Evolutionary conservation across 495 filamentous ascomycete genomes (phyloP), one percentile per base, ranked within the genome.

Genomic region (Trichocladium antarcticum): DNA sequence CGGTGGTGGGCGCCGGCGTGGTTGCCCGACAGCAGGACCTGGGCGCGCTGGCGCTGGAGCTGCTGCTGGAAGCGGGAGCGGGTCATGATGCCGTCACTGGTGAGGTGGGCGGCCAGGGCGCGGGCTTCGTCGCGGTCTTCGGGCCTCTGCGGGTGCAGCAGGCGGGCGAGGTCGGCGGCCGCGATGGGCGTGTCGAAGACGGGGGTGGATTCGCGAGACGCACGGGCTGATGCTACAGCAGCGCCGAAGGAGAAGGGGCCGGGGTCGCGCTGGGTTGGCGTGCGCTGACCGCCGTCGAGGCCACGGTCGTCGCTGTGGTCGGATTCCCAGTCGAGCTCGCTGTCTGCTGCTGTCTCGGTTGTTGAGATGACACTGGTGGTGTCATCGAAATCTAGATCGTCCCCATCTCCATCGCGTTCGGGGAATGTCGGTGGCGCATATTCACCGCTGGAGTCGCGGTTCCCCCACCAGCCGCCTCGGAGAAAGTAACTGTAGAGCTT

Each of bases 401-500:
- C 57, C 7, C 42, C 12, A 11, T 50, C 53, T 6, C 7, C 19
- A 6, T 44, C 53, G 10, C 38, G 15, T 19, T 45, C n/a, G 6
- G 42, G 35, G 6, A 37, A 20, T 1, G 44, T 10, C 4, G 49
- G 54, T 14, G 77, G 74, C 2, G 62, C 54, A 52, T 84, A 96
- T 28, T 85, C 80, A 5, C 83, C 81, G 48, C 82, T 92, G 5
- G 73, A 71, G 60, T 96, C 89, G 22, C 80, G 73, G 22, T 78
- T 80, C 1, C 89, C 89, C 81, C 84, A 95, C 63, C 84, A 87
- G 24, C 85, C 87, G 16, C 83, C 85, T 17, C 68, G 60, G 32
- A 80, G 78, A 82, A 85, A 95, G 77, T 87, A 89, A 11, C 66
- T 67, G 63, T 95, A 95, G 3, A 94, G 66, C 37, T 74, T 81